Evolutionary conservation across 1,284 basidiomycete genomes (phyloP).

Genomic region (Meripilus lineatus): DNA sequence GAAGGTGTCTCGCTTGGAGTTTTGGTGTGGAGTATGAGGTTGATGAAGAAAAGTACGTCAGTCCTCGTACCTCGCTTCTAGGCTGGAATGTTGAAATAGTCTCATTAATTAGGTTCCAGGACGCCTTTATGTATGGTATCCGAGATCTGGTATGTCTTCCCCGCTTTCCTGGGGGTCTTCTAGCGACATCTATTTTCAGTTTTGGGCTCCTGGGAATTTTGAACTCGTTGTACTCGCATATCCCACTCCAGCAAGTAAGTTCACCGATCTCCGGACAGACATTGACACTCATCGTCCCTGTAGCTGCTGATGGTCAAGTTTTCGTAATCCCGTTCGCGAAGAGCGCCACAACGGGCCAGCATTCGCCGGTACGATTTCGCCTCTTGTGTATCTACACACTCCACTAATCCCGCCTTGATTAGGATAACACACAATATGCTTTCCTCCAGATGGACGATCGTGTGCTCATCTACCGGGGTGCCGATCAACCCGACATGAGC

Average conservation of each 20-base stretch:
- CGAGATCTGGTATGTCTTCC: conserved; percentile 47
- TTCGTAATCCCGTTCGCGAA: conserved; percentile 93
- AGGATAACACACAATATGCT: conserved; percentile 93
- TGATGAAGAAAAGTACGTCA: conserved; percentile 46
- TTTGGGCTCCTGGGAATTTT: conserved; percentile 89
- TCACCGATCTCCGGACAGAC: no score
- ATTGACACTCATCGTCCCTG: no score
- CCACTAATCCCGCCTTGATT: background rate
- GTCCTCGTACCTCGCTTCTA: background rate
- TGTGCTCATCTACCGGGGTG: conserved; percentile 92
- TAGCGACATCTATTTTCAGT: conserved; percentile 38
- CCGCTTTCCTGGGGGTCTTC: background rate
- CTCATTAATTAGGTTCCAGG: conserved; percentile 57
- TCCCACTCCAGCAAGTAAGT: conserved; percentile 43
- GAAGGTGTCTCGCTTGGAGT: conserved; percentile 75
- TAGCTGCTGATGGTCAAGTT: conserved; percentile 64
- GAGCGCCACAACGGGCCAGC: conserved; percentile 88
- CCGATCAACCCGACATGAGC: conserved; percentile 96
- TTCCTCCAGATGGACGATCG: conserved; percentile 96
- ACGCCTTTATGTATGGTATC: conserved; percentile 83
- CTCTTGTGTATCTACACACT: background rate
- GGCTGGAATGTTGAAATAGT: background rate
- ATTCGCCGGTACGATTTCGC: conserved; percentile 64
- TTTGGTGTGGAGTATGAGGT: conserved; percentile 67
- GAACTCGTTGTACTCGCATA: conserved; percentile 74